These are phyloP conservation scores for Sugiyamaella qingdaonensis DNA, from an alignment of 805 yeast genomes.

Conservation along the genomic window DNA sequence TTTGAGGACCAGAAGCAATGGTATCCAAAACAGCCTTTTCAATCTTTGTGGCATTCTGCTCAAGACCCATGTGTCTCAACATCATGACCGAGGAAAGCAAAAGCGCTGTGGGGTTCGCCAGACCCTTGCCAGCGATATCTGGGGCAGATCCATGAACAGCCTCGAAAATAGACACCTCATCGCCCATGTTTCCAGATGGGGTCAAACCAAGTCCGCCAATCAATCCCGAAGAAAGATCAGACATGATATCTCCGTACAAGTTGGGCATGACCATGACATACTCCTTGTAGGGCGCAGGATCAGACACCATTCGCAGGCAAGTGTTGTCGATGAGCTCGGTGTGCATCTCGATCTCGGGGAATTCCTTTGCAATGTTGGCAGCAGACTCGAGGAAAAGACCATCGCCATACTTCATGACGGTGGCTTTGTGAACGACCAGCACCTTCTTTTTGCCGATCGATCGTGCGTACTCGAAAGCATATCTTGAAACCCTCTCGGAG, in stretches of 20 bases:
- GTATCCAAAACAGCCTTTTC: constrained; percentile 82
- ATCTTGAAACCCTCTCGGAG: constrained; percentile 92
- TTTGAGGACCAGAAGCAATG: constrained; percentile 91
- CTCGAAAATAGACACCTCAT: constrained; percentile 95
- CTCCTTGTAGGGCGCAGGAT: constrained; percentile 82
- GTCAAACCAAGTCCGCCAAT: constrained; percentile 99
- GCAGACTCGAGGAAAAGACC: constrained; percentile 95
- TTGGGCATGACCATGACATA: constrained; percentile 98
- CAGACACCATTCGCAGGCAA: constrained; percentile 81
- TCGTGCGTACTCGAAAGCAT: constrained; percentile 95
- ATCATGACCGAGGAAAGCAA: constrained; percentile 95
- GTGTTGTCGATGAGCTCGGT: constrained; percentile 94
- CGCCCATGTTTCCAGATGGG: constrained; percentile 99
- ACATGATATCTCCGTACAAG: constrained; percentile 98
- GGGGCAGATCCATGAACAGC: constrained; percentile 99
- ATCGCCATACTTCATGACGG: constrained; percentile 96
- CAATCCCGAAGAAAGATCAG: constrained; percentile 95
- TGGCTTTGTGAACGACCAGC: constrained; percentile 95
- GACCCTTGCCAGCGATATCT: constrained; percentile 97
- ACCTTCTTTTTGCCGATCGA: constrained; percentile 83
- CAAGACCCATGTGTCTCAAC: constrained; percentile 97
- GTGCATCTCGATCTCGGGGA: constrained; percentile 81
- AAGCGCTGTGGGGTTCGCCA: constrained; percentile 98
- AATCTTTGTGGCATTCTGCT: constrained; percentile 74
- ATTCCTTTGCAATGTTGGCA: constrained; percentile 81